Conservation (phyloP, 2,329 filamentous ascomycete genomes). For the Epichloe sp. region DNA sequence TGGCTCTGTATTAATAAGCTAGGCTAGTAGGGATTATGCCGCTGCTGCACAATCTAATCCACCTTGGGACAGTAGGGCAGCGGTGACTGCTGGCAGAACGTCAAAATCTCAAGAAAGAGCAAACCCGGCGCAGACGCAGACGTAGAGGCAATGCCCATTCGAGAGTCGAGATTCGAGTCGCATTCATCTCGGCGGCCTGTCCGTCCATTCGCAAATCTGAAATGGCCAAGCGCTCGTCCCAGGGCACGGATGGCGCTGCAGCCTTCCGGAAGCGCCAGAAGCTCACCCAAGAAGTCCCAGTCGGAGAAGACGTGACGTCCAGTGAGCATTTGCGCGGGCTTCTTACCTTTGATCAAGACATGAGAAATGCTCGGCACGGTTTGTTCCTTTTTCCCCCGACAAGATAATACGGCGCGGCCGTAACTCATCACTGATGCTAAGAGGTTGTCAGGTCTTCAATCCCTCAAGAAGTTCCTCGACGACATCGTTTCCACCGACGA, state of each 20-base stretch:
- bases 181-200: background rate
- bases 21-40: too few relatives aligned
- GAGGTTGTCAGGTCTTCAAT: constrained; percentile 43
- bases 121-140: constrained; percentile 5
- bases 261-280: constrained; percentile 40
- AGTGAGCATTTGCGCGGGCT: constrained; percentile 55
- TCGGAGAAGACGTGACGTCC: constrained; percentile 48
- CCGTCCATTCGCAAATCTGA: background rate
- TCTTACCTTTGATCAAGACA: constrained; percentile 58
- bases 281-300: constrained; percentile 41
- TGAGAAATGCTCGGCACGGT: constrained; percentile 54
- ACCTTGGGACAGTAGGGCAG: constrained; percentile 15
- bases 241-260: constrained; percentile 25
- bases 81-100: constrained; percentile 23
- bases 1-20: too few relatives aligned
- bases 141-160: background rate
- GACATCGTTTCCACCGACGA: constrained; percentile 39
- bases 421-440: background rate
- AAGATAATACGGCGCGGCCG: background rate
- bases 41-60: constrained; percentile 3
- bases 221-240: constrained; percentile 34
- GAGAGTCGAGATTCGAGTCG: background rate
- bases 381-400: constrained; percentile 9
- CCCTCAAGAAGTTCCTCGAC: constrained; percentile 61
- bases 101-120: constrained; percentile 18